Conservation (phyloP, 148 eudicot species). For the Talinum fruticosum region DNA sequence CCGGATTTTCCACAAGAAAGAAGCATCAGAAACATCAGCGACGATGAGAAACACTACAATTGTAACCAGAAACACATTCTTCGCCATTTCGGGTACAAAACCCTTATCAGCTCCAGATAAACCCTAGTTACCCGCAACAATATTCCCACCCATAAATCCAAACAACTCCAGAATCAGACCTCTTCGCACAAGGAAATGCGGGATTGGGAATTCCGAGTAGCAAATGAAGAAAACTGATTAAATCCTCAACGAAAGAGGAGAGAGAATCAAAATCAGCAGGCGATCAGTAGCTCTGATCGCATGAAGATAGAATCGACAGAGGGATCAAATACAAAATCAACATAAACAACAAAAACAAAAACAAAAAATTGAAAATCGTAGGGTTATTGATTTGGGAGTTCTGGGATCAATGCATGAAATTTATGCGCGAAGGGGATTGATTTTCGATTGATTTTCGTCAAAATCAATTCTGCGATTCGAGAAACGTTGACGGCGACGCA, state of each 20-base stretch:
- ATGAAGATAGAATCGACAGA: background rate
- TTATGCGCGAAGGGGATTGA: background rate
- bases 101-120: constrained; percentile 17
- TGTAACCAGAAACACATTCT: constrained; percentile 23
- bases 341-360: too few relatives aligned
- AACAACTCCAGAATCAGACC: background rate
- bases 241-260: background rate
- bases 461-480: background rate
- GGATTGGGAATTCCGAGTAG: background rate
- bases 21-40: constrained; percentile 34
- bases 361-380: background rate
- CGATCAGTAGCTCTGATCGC: background rate
- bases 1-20: constrained; percentile 27
- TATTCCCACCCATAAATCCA: constrained; percentile 16
- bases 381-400: background rate
- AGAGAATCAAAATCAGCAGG: background rate
- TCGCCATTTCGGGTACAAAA: constrained; percentile 36
- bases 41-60: constrained; percentile 30
- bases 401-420: background rate
- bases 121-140: constrained; percentile 14
- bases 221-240: background rate
- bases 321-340: background rate
- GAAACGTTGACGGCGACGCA: background rate
- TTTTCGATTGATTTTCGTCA: background rate
- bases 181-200: background rate